Base-by-base conservation (phyloP, 768 basidiomycete genomes). In the Coprinopsis sp. region DNA sequence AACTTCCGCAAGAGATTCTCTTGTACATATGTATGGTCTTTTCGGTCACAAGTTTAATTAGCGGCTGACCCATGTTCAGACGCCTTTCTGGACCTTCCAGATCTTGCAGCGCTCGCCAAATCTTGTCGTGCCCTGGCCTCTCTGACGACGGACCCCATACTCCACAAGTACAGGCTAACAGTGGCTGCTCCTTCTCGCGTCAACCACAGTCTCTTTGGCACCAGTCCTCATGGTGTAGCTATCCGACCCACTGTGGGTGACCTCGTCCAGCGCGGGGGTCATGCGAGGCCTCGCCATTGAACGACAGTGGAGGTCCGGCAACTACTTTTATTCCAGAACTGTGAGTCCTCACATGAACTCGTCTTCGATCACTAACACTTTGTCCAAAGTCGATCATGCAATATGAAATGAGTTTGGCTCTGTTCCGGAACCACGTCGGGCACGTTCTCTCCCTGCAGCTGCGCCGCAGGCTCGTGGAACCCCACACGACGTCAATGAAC, bases 61-160 rank as follows among this genome's bases (percentile, higher is more conserved):
- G 18, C 45, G 36, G 29, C 16, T 47, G 10, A 48, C 18, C 36
- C 19, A 23, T 45, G 18, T 36, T 37, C 33, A 87, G 85, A 84
- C 36, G 79, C 81, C 1, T 88, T 77, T 60, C 70, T 89, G 45
- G 87, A 88, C 62, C 62, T 87, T 5, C 86, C 87, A 0, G 87
- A 89, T 58, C 73, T 87, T 37, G 74, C 74, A 37, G 56, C 69
- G 1, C 59, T 86, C 31, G 71, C 76, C 6, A 72, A 67, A 45
- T 67, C 74, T 22, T 73, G 67, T 42, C 77, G 71, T 22, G 50
- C 60, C 19, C 67, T 87, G 6, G 70, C 72, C 6, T 58, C 56
- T 6, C 67, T 87, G 42, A 74, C 82, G 10, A 60, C 70, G 6
- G 85, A 88, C 59, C 82, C 79, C 0, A 72, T 81, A 8, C 64